Evolutionary conservation across 768 basidiomycete species (phyloP), one percentile per base, ranked within the genome.

Genomic region (Hygrocybe punicea): DNA sequence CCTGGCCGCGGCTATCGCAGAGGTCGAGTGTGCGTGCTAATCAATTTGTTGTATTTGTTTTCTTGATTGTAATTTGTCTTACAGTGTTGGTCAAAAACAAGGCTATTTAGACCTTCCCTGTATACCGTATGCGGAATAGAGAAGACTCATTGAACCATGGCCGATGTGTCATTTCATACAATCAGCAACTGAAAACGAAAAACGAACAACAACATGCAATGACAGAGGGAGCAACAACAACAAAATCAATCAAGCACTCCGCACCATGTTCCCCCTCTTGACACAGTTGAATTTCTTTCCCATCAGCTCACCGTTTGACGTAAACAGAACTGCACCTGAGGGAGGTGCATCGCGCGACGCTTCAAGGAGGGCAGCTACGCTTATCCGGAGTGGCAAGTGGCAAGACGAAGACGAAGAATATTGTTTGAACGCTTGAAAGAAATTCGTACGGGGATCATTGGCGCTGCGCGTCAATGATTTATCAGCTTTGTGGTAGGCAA

Each of bases 11-110:
- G 92, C 96, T 58, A 80, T 98, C 56, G 78, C 82, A 54, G 93
- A 98, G 76, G 84, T 99, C 62, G 96, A 98, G 76, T 85, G 95
- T 98, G 69, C 76, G 95, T 89, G 6, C 24, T 8, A 4, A 29
- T 44, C 13, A 45, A 45, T 24, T 47, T 40, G 46, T 24, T 21
- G 42, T 4, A 52, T 55, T 34, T 16, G 49, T 49, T 21, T 16
- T 17, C 23, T n/a, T 23, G 51, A 2, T 25, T 46, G 6, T 51
- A 37, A 24, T 19, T 23, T 34, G 11, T 44, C 44, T 21, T 65
- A 14, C 65, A 96, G 94, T 87, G 68, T 81, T 98, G 63, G 89
- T 95, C 71, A 95, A 95, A 84, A 81, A 71, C 76, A 96, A 96
- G 81, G 85, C 86, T 63, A 91, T 98, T 74, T 98, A 57, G 53